A percentile compares a stretch with the other conserved stretches of the same genome.
Conservation (phyloP, 495 filamentous ascomycete genomes). For the Trichoderma virens region DNA sequence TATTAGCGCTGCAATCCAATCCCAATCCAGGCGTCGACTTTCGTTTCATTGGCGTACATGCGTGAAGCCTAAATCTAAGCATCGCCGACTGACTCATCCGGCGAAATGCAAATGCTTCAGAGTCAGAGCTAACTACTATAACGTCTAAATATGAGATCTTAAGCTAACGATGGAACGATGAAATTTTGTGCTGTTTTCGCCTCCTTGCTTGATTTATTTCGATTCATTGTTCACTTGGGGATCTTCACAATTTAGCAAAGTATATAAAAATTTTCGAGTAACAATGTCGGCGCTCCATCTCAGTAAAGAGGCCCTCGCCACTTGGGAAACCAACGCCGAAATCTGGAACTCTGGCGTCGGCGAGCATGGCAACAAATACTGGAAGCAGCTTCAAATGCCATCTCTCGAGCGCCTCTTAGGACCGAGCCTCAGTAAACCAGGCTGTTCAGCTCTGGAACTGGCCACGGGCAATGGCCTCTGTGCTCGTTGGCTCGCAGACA, state of each 20-base stretch:
- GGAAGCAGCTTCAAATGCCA: constrained; percentile 27
- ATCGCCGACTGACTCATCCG: constrained; percentile 1
- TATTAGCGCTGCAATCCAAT: background rate
- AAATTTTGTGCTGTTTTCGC: too few species aligned
- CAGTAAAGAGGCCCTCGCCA: constrained; percentile 15
- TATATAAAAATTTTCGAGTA: background rate
- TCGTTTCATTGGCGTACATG: background rate
- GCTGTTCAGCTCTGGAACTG: constrained; percentile 28
- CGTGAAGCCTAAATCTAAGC: background rate
- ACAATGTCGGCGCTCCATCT: background rate
- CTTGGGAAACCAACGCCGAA: constrained; percentile 29
- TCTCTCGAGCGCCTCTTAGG: constrained; percentile 26
- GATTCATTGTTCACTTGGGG: too few species aligned
- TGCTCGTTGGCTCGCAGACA: constrained; percentile 26
- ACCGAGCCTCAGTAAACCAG: constrained; percentile 12
- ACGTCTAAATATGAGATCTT: too few species aligned
- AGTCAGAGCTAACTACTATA: too few species aligned
- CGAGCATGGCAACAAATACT: constrained; percentile 32
- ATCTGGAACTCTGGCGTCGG: constrained; percentile 33
- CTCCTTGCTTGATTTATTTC: too few species aligned
- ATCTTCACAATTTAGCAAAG: too few species aligned
- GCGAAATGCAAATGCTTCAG: background rate
- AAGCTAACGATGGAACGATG: background rate
- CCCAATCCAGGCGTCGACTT: background rate
- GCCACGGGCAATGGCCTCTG: constrained; percentile 37